Base-by-base conservation (phyloP, 306 rosid genomes). In the Leucaena leucocephala region DNA sequence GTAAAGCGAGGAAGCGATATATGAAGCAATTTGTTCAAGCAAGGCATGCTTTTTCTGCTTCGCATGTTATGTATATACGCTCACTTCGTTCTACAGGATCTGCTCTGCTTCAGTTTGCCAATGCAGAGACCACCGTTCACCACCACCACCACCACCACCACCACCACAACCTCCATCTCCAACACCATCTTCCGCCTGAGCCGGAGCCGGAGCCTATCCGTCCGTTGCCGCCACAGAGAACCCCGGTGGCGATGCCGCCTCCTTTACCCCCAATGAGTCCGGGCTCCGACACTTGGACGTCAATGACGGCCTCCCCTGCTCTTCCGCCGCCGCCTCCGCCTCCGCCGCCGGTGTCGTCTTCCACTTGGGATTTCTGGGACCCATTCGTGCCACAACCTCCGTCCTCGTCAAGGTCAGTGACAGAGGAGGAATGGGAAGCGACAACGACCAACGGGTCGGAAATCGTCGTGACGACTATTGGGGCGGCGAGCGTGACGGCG, bases 291-390 rank as follows among this genome's bases (percentile, higher is more conserved):
- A 92, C 98, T 0, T 92, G 98, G 98, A 91, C 94, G 0, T 88
- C 98, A 0, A 76, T 86, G 55, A 79, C 95, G 0, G 85, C 90
- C 46, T 92, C 97, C 36, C 87, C 97, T 3, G 84, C 97, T 27
- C 85, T 84, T 2, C 97, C 86, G 4, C 88, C 79, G 4, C 84
- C 80, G 0, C 86, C 82, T 13, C 68, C 92, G 0, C 88, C 91
- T 50, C 85, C 81, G 6, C 68, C 96, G 1, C 91, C 91, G 61
- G 80, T 79, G 57, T 61, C 87, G 2, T 86, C 94, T 2, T 91
- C 97, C 54, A 63, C 87, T 0, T 95, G 99, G 98, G 98, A 95
- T 76, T 94, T 92, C 87, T 94, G 97, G 97, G 97, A 92, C 87
- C 97, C 98, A 12, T 92, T 94, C 89, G 83, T 86, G 86, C 88